Evolutionary conservation across 352 stramenopile species (phyloP), one percentile per base, ranked within the genome.

Genomic region (Phytophthora rubi): DNA sequence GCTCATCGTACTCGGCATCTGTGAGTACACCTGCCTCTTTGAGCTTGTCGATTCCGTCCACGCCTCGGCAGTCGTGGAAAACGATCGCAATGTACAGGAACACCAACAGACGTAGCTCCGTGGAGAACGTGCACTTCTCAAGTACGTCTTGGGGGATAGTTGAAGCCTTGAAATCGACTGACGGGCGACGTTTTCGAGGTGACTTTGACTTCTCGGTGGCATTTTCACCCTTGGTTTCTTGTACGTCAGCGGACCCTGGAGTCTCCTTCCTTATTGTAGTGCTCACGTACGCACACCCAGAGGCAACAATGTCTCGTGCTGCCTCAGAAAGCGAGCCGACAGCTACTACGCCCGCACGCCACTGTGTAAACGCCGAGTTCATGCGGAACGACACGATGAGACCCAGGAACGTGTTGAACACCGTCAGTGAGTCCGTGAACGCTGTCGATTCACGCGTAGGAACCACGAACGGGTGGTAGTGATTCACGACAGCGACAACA

Each of bases 71-170:
- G 57, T 89, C 83, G 60, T 94, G 86, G 58, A 94, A 92, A 6
- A 93, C 81, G 64, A 94, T 94, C 4, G 86, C 85, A 52, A 94
- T 91, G 68, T 94, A 94, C 35, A 94, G 62, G 44, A 92, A 94
- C 37, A 94, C 86, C 35, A 94, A 74, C 1, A 85, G 84, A 18
- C 87, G 87, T 15, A 94, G 53, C 64, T 94, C 87, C 0, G 77
- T 87, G 72, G 90, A 89, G 64, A 94, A 93, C 45, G 83, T 87
- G 52, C 83, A 93, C 71, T 93, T 93, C 64, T 93, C 83, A 2
- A 93, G 52, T 8, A 86, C 69, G 35, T 89, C 83, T 47, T 74
- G 75, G 18, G 83, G 65, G 23, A 93, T 90, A 39, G 58, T 70
- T 53, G 66, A 59, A 28, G 35, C 44, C 39, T 73, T 72, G 57